Percentiles rank a stretch among this genome's conserved stretches.
Conservation (phyloP, 176 grass and related monocot genomes). For the Triticum urartu region DNA sequence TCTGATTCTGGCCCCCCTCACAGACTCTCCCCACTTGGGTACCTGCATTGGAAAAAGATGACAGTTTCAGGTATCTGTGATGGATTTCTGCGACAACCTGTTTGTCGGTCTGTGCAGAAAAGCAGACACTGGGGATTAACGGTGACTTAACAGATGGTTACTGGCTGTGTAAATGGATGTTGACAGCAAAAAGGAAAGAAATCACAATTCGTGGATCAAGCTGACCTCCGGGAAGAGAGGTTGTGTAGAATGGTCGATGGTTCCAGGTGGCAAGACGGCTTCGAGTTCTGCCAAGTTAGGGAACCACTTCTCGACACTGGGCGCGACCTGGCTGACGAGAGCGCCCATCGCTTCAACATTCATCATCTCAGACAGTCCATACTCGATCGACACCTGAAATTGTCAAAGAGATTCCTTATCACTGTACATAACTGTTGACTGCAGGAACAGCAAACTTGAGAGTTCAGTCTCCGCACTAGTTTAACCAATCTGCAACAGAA, state of each 20-base stretch:
- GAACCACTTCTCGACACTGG: conserved; percentile 54
- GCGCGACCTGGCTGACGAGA: conserved; percentile 29
- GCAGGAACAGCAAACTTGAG: neutral
- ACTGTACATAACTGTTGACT: neutral
- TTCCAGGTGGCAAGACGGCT: conserved; percentile 50
- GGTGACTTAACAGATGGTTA: neutral
- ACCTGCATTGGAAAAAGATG: conserved; percentile 37
- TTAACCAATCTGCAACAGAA: neutral
- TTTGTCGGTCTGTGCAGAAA: neutral
- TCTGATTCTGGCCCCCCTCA: conserved; percentile 66
- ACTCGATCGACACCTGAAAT: conserved; percentile 77
- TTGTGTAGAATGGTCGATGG: conserved; percentile 56
- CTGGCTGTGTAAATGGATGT: no score
- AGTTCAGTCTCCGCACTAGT: neutral
- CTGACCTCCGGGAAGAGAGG: conserved; percentile 57
- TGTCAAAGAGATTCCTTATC: neutral
- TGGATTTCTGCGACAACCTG: neutral
- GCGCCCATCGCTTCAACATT: conserved; percentile 48
- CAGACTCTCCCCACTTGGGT: conserved; percentile 65
- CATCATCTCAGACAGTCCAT: conserved; percentile 79
- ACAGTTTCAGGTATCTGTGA: neutral
- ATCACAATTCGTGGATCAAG: neutral
- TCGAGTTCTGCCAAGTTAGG: conserved; percentile 53
- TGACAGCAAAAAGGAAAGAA: neutral
- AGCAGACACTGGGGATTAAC: no score